Base-by-base conservation (phyloP, 2,329 filamentous ascomycete genomes). In the Microcyclosporella mali region DNA sequence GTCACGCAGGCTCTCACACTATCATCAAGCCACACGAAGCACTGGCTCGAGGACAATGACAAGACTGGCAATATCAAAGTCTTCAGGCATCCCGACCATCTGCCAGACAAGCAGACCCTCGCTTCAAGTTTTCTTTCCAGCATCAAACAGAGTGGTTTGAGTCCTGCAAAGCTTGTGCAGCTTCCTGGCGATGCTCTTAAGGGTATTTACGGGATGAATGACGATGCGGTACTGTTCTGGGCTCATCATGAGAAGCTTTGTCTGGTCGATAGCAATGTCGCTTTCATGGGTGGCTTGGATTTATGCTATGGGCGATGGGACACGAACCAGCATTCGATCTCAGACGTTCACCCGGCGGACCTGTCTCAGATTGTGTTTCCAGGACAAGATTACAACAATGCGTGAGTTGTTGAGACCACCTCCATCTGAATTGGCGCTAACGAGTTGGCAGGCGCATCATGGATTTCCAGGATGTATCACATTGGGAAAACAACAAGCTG, bases 221-320 rank as follows among this genome's bases (percentile, higher is more conserved):
- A 88, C 25, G 88, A 85, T 53, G 79, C 88, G 1, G 84, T 94
- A 9, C 69, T 95, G 1, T 95, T 87, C 66, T 95, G 88, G 88
- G 87, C 88, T 2, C 88, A 95, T 56, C 88, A 95, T 56, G 88
- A 95, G 67, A 95, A 95, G 66, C 75, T 95, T 1, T 87, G 86
- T 53, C 62, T 95, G 2, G 69, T 95, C 12, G 88, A 95, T 61
- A 79, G 82, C n/a, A 72, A 73, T 8, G 71, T 82, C 43, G 88
- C 83, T 2, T 95, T 95, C 61, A 95, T 95, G 88, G 88, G 88
- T 37, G 89, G 88, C 15, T 70, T 95, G 1, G 88, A 95, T 65
- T 72, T 94, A 57, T 95, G 66, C 61, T 95, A 88, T 57, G 88
- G 88, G 28, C 77, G 88, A 59, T 95, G 85, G 78, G 88, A 95